Evolutionary conservation across 2,329 filamentous ascomycete genomes (phyloP).

Genomic region (Fusarium xyrophilum): DNA sequence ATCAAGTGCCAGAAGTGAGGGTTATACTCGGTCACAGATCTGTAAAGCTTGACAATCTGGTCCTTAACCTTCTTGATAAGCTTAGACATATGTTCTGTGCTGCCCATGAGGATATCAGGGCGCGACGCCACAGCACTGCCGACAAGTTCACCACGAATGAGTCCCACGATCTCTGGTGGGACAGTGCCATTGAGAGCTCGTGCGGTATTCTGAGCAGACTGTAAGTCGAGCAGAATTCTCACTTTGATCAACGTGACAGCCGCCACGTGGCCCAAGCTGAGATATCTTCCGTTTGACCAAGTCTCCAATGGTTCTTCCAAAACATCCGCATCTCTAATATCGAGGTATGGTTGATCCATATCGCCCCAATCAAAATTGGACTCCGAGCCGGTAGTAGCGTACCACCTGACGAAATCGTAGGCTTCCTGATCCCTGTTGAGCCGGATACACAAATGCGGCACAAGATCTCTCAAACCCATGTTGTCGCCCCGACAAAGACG

Average conservation of each 20-base stretch:
- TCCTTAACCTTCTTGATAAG: slow-evolving; percentile 19
- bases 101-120: neutral
- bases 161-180: slow-evolving; percentile 33
- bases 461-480: slow-evolving; percentile 50
- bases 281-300: neutral
- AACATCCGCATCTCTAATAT: slow-evolving; percentile 49
- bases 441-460: slow-evolving; percentile 54
- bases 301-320: slow-evolving; percentile 45
- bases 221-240: slow-evolving; percentile 35
- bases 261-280: slow-evolving; percentile 18
- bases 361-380: slow-evolving; percentile 33
- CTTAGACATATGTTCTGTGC: neutral
- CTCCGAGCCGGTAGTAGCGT: slow-evolving; percentile 22
- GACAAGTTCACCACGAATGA: slow-evolving; percentile 29
- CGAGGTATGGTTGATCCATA: slow-evolving; percentile 37
- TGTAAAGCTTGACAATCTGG: slow-evolving; percentile 24
- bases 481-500: slow-evolving; percentile 54
- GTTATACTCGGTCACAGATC: slow-evolving; percentile 23
- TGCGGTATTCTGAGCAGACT: slow-evolving; percentile 19
- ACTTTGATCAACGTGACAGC: slow-evolving; percentile 37
- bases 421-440: slow-evolving; percentile 58
- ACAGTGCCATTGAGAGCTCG: slow-evolving; percentile 10
- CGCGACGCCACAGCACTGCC: slow-evolving; percentile 4
- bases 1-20: slow-evolving; percentile 29
- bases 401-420: slow-evolving; percentile 54